Percentiles rank a stretch among this genome's conserved stretches.
phyloP scores from a whole-genome alignment of 768 basidiomycete genomes.

The Calocybe gangraenosa region DNA sequence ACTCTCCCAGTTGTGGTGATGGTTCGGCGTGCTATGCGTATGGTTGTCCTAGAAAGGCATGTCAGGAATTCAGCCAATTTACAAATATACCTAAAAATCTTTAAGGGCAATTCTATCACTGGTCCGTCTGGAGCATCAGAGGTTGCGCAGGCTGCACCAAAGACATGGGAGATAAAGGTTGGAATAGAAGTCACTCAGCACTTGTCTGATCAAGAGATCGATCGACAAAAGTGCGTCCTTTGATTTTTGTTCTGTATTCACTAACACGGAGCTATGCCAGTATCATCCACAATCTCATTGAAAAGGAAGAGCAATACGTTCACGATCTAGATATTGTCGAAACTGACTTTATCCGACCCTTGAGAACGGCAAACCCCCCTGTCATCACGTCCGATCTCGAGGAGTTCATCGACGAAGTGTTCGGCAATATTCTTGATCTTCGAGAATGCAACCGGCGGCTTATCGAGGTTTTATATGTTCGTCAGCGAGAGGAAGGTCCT shows the following conservation, averaged over 20 bases:
- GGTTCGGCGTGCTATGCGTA: slow-evolving; percentile 79
- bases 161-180: slow-evolving; percentile 46
- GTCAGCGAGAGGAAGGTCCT: slow-evolving; percentile 81
- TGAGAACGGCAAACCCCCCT: slow-evolving; percentile 40
- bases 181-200: slow-evolving; percentile 32
- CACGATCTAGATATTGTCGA: slow-evolving; percentile 85
- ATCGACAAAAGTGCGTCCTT: slow-evolving; percentile 63
- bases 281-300: slow-evolving; percentile 85
- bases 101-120: slow-evolving; percentile 28
- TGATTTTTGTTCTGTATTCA: neutral
- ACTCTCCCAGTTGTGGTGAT: slow-evolving; percentile 81
- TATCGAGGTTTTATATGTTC: slow-evolving; percentile 82
- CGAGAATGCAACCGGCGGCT: slow-evolving; percentile 77
- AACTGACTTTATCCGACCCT: slow-evolving; percentile 50
- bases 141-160: slow-evolving; percentile 29
- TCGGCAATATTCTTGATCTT: slow-evolving; percentile 86
- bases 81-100: neutral
- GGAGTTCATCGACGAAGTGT: slow-evolving; percentile 85
- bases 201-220: slow-evolving; percentile 76
- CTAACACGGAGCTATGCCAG: slow-evolving; percentile 21
- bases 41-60: slow-evolving; percentile 70
- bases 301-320: slow-evolving; percentile 85
- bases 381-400: slow-evolving; percentile 53
- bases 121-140: slow-evolving; percentile 21
- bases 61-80: neutral